Evolutionary conservation across 2,329 filamentous ascomycete genomes (phyloP).

Genomic region (Microascus cirrosus): DNA sequence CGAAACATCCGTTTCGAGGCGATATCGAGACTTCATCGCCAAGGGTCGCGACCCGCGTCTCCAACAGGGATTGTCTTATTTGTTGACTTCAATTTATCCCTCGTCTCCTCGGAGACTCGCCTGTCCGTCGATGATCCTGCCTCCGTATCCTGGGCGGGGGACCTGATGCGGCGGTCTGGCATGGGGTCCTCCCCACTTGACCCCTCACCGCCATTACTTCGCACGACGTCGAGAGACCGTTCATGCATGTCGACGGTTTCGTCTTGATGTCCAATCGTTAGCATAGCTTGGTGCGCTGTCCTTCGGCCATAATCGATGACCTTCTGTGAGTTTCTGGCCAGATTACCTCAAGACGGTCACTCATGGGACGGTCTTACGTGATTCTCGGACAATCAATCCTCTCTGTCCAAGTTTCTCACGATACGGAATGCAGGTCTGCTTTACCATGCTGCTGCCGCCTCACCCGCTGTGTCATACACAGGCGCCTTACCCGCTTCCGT

Average conservation of each 20-base stretch:
- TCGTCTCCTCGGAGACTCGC: not conserved
- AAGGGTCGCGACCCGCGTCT: not conserved
- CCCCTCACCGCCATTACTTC: conserved; percentile 3
- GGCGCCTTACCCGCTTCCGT: not conserved
- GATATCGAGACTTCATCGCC: not conserved
- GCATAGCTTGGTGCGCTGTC: not conserved
- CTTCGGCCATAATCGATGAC: not conserved
- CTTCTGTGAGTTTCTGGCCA: not conserved
- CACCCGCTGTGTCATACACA: not conserved
- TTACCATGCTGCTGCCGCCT: not conserved
- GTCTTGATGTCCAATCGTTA: not conserved
- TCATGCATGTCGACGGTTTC: not conserved
- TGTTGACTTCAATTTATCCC: not conserved
- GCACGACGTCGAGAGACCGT: not conserved
- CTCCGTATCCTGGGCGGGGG: not conserved
- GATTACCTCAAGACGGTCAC: not conserved
- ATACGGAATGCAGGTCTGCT: not conserved
- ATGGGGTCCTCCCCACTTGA: not conserved
- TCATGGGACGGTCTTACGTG: not conserved
- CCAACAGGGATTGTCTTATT: not conserved
- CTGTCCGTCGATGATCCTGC: not conserved
- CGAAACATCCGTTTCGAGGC: not conserved
- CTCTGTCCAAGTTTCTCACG: not conserved
- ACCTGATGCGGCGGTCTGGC: not conserved
- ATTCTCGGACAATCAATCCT: not conserved